phyloP scores from a whole-genome alignment of 2,329 filamentous ascomycete species.

The Paramyrothecium sp. region DNA sequence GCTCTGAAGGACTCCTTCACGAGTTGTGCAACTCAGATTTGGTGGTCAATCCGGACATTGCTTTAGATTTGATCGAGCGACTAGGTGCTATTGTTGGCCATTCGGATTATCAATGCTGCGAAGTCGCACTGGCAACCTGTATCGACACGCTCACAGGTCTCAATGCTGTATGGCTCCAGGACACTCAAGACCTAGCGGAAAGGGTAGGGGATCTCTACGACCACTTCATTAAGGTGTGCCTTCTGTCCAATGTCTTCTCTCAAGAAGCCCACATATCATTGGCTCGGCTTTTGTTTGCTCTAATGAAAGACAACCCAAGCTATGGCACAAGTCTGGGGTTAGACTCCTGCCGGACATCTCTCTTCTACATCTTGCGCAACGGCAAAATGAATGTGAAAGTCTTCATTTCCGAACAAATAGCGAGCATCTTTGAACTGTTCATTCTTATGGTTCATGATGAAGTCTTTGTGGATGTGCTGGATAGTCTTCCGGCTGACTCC shows the following conservation, averaged over 20 bases:
- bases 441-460: constrained; percentile 80
- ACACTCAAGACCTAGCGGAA: constrained; percentile 58
- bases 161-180: constrained; percentile 60
- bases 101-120: constrained; percentile 68
- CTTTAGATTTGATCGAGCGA: constrained; percentile 45
- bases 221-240: constrained; percentile 67
- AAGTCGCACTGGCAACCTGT: constrained; percentile 67
- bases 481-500: constrained; percentile 70
- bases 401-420: constrained; percentile 66
- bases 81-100: constrained; percentile 51
- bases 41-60: constrained; percentile 44
- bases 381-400: constrained; percentile 73
- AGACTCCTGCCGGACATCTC: constrained; percentile 62
- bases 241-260: constrained; percentile 70
- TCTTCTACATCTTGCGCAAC: constrained; percentile 70
- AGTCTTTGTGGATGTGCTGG: constrained; percentile 81
- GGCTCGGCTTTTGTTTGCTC: constrained; percentile 64
- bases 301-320: constrained; percentile 65
- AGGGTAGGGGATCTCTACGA: constrained; percentile 74
- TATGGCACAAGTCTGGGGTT: constrained; percentile 62
- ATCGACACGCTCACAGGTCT: constrained; percentile 67
- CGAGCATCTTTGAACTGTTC: constrained; percentile 76
- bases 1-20: constrained; percentile 46
- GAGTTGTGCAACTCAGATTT: constrained; percentile 56
- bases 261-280: constrained; percentile 65